Percentiles rank a stretch among this genome's conserved stretches.
These are phyloP conservation scores for Boletus rex-veris DNA, from an alignment of 768 basidiomycete genomes.

Conservation along the genomic window DNA sequence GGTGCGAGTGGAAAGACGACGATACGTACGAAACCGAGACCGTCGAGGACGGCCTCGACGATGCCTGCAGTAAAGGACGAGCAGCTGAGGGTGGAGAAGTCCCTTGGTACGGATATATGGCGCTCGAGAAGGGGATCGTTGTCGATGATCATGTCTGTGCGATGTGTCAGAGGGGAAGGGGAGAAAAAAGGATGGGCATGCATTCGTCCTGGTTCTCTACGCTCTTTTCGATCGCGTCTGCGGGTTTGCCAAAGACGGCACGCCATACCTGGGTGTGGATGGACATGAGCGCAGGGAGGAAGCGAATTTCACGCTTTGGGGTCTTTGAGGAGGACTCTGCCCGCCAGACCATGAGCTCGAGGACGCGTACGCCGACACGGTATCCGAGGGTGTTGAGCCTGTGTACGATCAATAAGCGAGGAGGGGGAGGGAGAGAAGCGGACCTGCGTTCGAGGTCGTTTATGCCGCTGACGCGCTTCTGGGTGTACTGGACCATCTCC, in stretches of 20 bases:
- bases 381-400: slow-evolving; percentile 94
- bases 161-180: slow-evolving; percentile 1
- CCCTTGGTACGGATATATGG: slow-evolving; percentile 89
- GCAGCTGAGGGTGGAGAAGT: slow-evolving; percentile 91
- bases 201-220: slow-evolving; percentile 98
- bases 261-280: slow-evolving; percentile 96
- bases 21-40: slow-evolving; percentile 83
- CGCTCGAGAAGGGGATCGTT: slow-evolving; percentile 92
- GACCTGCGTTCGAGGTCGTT: slow-evolving; percentile 93
- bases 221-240: slow-evolving; percentile 93
- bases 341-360: slow-evolving; percentile 84
- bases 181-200: slow-evolving; percentile 32
- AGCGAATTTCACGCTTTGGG: slow-evolving; percentile 90
- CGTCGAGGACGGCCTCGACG: slow-evolving; percentile 95
- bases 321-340: slow-evolving; percentile 74
- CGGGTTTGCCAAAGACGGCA: slow-evolving; percentile 88
- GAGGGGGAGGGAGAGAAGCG: slow-evolving; percentile 17
- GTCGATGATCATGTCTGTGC: slow-evolving; percentile 93
- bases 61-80: slow-evolving; percentile 98
- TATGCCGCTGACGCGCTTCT: slow-evolving; percentile 91
- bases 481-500: slow-evolving; percentile 93
- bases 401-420: slow-evolving; percentile 1
- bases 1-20: not conserved
- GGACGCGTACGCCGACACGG: slow-evolving; percentile 80
- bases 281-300: slow-evolving; percentile 88